These are phyloP conservation scores for Petrea volubilis DNA, from an alignment of 257 asterid genomes.

Conservation along the genomic window DNA sequence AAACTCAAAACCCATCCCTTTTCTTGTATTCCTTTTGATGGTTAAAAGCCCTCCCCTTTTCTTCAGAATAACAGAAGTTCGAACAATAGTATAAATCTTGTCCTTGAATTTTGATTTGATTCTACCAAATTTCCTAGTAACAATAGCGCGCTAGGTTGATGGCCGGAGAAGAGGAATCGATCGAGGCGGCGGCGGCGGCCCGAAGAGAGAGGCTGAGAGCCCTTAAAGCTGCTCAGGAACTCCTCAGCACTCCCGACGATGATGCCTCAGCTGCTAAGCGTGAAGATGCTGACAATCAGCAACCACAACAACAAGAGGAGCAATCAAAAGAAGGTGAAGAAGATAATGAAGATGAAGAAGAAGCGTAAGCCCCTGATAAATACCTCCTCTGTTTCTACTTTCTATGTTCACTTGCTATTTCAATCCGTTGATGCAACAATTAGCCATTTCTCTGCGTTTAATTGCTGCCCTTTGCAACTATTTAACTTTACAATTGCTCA, in stretches of 20 bases:
- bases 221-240: slow-evolving; percentile 84
- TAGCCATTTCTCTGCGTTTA: background rate
- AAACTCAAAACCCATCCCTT: background rate
- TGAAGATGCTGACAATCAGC: slow-evolving; percentile 8
- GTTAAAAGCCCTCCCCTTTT: too few relatives aligned
- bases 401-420: background rate
- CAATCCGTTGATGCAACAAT: background rate
- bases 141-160: slow-evolving; percentile 12
- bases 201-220: slow-evolving; percentile 85
- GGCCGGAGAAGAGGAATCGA: slow-evolving; percentile 62
- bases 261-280: background rate
- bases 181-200: slow-evolving; percentile 71
- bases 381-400: background rate
- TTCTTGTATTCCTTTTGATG: too few relatives aligned
- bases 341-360: slow-evolving; percentile 31
- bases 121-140: slow-evolving; percentile 13
- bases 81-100: background rate
- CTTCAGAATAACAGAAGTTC: background rate
- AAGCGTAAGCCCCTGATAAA: slow-evolving; percentile 29
- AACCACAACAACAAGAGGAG: background rate
- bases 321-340: slow-evolving; percentile 25
- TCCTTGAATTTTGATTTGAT: background rate
- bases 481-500: background rate
- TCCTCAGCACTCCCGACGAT: slow-evolving; percentile 77
- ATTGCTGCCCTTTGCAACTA: background rate